A percentile compares a stretch with the other conserved stretches of the same genome.
phyloP scores from a whole-genome alignment of 441 rosid species.

The Theobroma grandiflorum region DNA sequence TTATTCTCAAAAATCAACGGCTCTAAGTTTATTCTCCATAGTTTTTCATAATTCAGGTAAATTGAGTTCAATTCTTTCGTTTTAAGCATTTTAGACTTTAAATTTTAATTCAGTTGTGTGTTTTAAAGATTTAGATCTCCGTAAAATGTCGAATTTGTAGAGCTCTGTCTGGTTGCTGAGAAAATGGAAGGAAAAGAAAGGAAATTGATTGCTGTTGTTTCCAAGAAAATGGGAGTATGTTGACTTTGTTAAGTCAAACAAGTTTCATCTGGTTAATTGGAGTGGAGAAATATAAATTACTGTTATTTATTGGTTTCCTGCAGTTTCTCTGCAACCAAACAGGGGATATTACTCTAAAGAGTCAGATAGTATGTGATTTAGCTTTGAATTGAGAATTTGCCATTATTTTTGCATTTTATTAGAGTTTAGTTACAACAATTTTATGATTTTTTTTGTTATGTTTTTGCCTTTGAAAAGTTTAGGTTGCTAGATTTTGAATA shows the following conservation, averaged over 20 bases:
- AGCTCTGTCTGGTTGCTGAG: conserved; percentile 24
- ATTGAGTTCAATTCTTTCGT: background rate
- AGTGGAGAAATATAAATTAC: conserved; percentile 3
- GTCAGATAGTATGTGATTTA: background rate
- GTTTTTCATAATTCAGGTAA: conserved; percentile 27
- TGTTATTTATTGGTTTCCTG: background rate
- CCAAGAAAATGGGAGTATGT: background rate
- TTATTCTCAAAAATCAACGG: conserved; percentile 6
- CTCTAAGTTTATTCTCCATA: background rate
- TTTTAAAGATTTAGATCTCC: conserved; percentile 20
- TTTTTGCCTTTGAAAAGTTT: background rate
- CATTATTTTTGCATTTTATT: background rate
- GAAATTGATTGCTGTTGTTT: conserved; percentile 14
- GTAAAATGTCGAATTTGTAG: conserved; percentile 5
- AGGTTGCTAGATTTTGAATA: background rate
- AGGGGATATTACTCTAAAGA: background rate
- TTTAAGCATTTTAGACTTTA: background rate
- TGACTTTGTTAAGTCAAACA: background rate
- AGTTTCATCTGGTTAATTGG: background rate
- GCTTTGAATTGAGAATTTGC: background rate
- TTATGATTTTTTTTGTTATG: background rate
- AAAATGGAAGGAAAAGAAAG: conserved; percentile 3
- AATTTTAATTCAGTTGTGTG: background rate
- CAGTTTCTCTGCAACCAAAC: background rate
- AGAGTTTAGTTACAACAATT: conserved; percentile 10